These are phyloP conservation scores for Podospora sp. DNA, from an alignment of 495 filamentous ascomycete species.

Conservation along the genomic window DNA sequence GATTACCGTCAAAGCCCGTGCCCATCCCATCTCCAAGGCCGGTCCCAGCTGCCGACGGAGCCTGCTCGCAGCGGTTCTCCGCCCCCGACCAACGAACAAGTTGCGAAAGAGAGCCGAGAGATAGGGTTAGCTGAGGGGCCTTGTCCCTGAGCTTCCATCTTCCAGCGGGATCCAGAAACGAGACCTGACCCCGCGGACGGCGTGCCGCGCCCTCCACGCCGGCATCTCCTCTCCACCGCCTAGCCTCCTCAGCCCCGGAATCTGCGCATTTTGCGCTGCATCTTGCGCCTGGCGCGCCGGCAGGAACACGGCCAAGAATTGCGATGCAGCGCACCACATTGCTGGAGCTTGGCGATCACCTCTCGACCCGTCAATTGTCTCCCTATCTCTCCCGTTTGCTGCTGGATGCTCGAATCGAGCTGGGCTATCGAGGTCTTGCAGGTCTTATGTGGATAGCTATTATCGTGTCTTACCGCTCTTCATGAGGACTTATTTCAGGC, in stretches of 20 bases:
- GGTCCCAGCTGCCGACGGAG: not conserved
- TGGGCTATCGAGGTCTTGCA: not conserved
- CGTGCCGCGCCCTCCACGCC: not conserved
- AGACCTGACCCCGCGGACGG: not conserved
- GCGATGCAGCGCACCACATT: not conserved
- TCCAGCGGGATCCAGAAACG: not conserved
- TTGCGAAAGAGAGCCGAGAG: not conserved
- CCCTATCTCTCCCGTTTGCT: not conserved
- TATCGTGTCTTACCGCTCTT: not conserved
- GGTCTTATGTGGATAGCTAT: not conserved
- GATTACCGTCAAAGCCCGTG: not conserved
- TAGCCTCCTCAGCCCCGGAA: not conserved
- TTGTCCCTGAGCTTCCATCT: not conserved
- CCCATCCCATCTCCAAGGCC: not conserved
- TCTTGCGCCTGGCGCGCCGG: not conserved
- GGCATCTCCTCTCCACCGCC: not conserved
- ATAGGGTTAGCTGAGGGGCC: not conserved
- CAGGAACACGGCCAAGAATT: not conserved
- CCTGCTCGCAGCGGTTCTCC: not conserved
- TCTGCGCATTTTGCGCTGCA: not conserved
- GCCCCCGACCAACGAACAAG: not conserved
- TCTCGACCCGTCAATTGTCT: not conserved
- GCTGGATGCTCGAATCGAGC: not conserved
- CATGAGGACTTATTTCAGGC: not conserved
- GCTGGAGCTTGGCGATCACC: not conserved